These are phyloP conservation scores for Flaveria linearis DNA, from an alignment of 129 eudicot genomes.

Conservation along the genomic window DNA sequence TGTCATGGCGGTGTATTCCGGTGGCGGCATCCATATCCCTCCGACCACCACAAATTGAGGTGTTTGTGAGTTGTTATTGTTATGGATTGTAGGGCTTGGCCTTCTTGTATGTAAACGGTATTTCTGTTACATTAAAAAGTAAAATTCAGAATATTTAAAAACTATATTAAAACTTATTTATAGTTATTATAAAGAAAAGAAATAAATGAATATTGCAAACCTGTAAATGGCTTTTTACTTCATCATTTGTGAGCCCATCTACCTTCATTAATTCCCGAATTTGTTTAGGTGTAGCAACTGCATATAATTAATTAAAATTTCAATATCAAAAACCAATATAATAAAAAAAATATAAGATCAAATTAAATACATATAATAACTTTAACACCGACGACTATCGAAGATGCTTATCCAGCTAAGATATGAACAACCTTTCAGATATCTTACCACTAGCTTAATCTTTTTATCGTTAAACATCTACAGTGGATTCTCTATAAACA, in stretches of 20 bases:
- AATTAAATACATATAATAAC: background rate
- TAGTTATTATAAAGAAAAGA: background rate
- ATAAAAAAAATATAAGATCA: background rate
- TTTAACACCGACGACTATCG: too few species aligned
- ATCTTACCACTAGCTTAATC: too few species aligned
- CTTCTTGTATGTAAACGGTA: conserved; percentile 89
- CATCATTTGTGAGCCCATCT: conserved; percentile 99
- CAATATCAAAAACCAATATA: background rate
- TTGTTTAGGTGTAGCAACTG: conserved; percentile 99
- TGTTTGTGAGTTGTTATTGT: conserved; percentile 55
- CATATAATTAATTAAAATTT: conserved; percentile 16
- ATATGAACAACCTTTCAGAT: too few species aligned
- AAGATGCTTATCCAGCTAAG: too few species aligned
- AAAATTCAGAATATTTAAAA: background rate
- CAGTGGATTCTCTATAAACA: too few species aligned
- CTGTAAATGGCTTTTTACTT: conserved; percentile 99
- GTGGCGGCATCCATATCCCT: conserved; percentile 98
- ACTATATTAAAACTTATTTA: background rate
- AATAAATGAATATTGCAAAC: conserved; percentile 41
- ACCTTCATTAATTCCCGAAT: conserved; percentile 96
- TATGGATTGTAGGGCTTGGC: conserved; percentile 61
- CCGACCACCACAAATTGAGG: conserved; percentile 97
- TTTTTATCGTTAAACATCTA: too few species aligned
- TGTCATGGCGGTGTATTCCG: conserved; percentile 52
- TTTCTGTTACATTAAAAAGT: conserved; percentile 49